Percentiles rank a stretch among this genome's conserved stretches.
Conservation (phyloP, 2,329 filamentous ascomycete species). For the Xylaria sp. region DNA sequence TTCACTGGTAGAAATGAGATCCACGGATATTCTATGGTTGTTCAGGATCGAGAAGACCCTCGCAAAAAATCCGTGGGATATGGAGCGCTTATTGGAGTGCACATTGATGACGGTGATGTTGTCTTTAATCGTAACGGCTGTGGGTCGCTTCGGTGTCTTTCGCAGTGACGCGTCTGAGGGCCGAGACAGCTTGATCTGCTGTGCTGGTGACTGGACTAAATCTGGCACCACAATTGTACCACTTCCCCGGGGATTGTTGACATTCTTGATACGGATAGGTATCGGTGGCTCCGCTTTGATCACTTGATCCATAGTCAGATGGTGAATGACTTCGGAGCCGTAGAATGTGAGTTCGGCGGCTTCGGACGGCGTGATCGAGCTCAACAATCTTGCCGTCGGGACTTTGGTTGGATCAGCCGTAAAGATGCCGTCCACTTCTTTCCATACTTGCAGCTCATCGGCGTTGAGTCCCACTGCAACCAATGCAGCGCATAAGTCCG, state of each 20-base stretch:
- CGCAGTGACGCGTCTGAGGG: conserved; percentile 60
- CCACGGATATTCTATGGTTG: conserved; percentile 86
- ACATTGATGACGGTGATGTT: conserved; percentile 98
- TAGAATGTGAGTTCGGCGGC: conserved; percentile 96
- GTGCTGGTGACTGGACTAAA: conserved; percentile 63
- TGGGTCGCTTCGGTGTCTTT: conserved; percentile 78
- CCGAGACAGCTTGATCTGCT: conserved; percentile 66
- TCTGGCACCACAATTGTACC: conserved; percentile 89
- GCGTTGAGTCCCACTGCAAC: conserved; percentile 90
- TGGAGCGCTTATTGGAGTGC: conserved; percentile 95
- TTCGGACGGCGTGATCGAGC: conserved; percentile 91
- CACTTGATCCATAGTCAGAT: conserved; percentile 97
- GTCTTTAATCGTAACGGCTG: conserved; percentile 96
- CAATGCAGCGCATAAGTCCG: conserved; percentile 92
- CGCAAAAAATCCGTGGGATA: conserved; percentile 95
- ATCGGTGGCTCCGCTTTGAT: conserved; percentile 84
- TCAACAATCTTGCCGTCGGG: conserved; percentile 89
- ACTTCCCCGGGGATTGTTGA: conserved; percentile 83
- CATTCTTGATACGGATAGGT: conserved; percentile 90
- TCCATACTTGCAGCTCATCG: conserved; percentile 95
- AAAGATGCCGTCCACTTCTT: conserved; percentile 97
- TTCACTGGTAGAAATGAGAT: conserved; percentile 95
- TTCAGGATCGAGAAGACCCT: conserved; percentile 93
- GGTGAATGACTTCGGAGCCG: conserved; percentile 96
- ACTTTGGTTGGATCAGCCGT: conserved; percentile 84